Conservation (phyloP, 495 filamentous ascomycete genomes). For the Penicillium crystallinum region DNA sequence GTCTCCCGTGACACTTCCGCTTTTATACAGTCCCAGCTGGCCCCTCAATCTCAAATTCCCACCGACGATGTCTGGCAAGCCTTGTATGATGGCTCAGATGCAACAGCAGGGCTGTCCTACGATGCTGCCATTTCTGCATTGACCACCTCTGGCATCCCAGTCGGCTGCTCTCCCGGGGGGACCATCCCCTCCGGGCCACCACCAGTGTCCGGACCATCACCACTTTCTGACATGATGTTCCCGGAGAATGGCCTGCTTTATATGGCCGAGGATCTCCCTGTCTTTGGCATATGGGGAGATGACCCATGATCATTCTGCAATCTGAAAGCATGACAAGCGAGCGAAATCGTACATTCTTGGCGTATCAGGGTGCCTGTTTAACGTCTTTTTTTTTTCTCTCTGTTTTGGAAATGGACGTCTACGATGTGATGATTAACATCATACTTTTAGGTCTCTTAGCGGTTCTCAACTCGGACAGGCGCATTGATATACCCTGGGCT, state of each 20-base stretch:
- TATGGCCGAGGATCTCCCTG: slow-evolving; percentile 37
- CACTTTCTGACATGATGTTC: slow-evolving; percentile 38
- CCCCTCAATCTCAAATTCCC: slow-evolving; percentile 3
- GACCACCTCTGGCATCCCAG: slow-evolving; percentile 41
- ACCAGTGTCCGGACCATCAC: slow-evolving; percentile 24
- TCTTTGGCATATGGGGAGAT: slow-evolving; percentile 38
- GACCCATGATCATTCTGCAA: neutral
- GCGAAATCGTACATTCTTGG: neutral
- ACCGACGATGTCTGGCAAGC: slow-evolving; percentile 29
- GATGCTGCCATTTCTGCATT: slow-evolving; percentile 48
- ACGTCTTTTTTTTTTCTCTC: neutral
- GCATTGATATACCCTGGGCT: neutral
- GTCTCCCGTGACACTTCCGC: slow-evolving; percentile 7
- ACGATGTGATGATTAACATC: neutral
- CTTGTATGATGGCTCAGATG: slow-evolving; percentile 27
- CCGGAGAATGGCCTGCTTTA: slow-evolving; percentile 38
- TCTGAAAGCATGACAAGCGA: neutral
- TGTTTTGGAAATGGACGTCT: neutral
- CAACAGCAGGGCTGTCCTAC: slow-evolving; percentile 25
- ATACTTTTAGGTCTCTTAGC: neutral
- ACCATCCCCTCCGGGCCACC: slow-evolving; percentile 25
- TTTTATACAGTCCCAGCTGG: slow-evolving; percentile 12
- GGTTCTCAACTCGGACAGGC: too few species aligned
- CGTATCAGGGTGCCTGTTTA: neutral
- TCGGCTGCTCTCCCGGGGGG: slow-evolving; percentile 37